Conservation (phyloP, 148 eudicot genomes). For the Amaranthus hypochondriacus region DNA sequence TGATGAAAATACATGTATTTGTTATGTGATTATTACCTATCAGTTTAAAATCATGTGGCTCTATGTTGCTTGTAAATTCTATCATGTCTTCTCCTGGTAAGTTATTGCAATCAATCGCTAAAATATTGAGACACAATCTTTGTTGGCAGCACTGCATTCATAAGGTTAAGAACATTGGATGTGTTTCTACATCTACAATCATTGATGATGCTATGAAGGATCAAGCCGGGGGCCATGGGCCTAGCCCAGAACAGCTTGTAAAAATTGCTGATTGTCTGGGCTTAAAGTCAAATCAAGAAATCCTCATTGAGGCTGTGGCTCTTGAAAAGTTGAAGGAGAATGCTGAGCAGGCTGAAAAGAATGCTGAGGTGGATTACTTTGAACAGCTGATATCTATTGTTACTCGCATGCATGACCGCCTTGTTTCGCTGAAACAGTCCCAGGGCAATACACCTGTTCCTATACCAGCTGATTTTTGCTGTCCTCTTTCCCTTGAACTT, state of each 20-base stretch:
- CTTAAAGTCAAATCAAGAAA: conserved; percentile 74
- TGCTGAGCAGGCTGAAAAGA: conserved; percentile 84
- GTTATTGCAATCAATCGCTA: background rate
- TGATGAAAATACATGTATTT: background rate
- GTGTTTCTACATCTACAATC: conserved; percentile 37
- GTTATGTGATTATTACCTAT: background rate
- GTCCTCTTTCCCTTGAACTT: conserved; percentile 88
- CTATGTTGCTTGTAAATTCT: background rate
- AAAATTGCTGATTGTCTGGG: conserved; percentile 57
- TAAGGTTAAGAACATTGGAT: conserved; percentile 46
- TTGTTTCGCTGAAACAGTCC: conserved; percentile 63
- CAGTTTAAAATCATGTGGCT: background rate
- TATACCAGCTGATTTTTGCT: conserved; percentile 78
- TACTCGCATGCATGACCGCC: conserved; percentile 69
- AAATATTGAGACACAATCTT: too few species aligned
- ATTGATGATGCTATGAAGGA: conserved; percentile 55
- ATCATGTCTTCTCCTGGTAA: background rate
- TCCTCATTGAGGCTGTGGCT: conserved; percentile 90
- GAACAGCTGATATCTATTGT: conserved; percentile 68
- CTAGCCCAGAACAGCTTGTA: conserved; percentile 49
- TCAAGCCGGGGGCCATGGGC: conserved; percentile 57
- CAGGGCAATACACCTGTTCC: conserved; percentile 54
- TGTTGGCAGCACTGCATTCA: conserved; percentile 41
- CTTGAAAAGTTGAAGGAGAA: conserved; percentile 88
- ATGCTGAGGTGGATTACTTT: conserved; percentile 57